Evolutionary conservation across 768 basidiomycete species (phyloP).

Genomic region (Kwoniella sp.): DNA sequence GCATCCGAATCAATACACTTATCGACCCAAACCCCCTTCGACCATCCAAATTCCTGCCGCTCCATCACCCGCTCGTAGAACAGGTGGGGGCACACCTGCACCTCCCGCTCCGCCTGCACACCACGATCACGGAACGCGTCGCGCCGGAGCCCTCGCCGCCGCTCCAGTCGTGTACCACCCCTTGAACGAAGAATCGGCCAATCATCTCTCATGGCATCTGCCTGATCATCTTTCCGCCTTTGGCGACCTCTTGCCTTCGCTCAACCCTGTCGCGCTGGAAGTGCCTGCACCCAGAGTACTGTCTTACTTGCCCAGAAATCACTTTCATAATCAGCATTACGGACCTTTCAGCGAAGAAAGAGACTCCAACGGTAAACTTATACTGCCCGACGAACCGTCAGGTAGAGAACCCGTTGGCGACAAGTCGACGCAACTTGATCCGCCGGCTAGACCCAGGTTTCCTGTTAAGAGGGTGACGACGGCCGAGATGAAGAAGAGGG

Average conservation of each 20-base stretch:
- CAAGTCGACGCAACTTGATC: constrained; percentile 48
- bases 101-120: constrained; percentile 32
- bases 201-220: constrained; percentile 67
- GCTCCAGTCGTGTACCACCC: constrained; percentile 33
- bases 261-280: constrained; percentile 63
- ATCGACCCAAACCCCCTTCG: constrained; percentile 54
- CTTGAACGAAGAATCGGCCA: constrained; percentile 30
- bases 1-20: constrained; percentile 62
- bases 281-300: constrained; percentile 42
- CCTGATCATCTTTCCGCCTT: constrained; percentile 92
- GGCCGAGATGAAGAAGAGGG: constrained; percentile 96
- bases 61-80: constrained; percentile 33
- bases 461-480: constrained; percentile 92
- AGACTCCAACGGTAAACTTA: constrained; percentile 34
- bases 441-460: constrained; percentile 75
- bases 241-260: constrained; percentile 74
- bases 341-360: constrained; percentile 46
- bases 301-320: constrained; percentile 35
- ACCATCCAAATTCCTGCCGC: constrained; percentile 25
- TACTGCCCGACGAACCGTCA: constrained; percentile 32
- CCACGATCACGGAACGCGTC: constrained; percentile 51
- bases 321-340: constrained; percentile 43
- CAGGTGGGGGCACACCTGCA: constrained; percentile 29
- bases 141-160: constrained; percentile 41
- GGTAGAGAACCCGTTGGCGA: constrained; percentile 31